A percentile compares a stretch with the other conserved stretches of the same genome.
Conservation (phyloP, 2,329 filamentous ascomycete genomes). For the Cordyceps cicadae region DNA sequence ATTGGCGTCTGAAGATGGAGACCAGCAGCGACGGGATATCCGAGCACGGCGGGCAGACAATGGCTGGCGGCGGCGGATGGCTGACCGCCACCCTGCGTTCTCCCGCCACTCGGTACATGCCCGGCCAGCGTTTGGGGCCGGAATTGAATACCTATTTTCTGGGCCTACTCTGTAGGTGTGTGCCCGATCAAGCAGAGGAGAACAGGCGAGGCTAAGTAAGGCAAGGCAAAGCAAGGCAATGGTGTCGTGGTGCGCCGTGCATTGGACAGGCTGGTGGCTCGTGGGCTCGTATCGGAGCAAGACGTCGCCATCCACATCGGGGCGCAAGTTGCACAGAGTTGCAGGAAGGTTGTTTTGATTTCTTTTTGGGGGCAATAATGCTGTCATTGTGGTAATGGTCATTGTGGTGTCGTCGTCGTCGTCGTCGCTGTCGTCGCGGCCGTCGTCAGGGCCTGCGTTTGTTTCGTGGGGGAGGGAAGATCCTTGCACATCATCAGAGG, state of each 20-base stretch:
- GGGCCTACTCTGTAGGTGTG: no score
- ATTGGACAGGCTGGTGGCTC: background rate
- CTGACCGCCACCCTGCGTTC: background rate
- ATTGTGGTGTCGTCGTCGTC: background rate
- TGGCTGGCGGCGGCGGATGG: background rate
- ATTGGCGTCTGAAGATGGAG: background rate
- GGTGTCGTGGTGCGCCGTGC: background rate
- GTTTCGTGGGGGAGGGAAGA: background rate
- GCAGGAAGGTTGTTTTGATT: background rate
- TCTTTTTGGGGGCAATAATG: background rate
- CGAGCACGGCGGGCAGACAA: background rate
- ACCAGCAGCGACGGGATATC: background rate
- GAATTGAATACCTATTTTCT: no score
- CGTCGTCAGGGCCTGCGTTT: background rate
- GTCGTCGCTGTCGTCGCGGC: background rate
- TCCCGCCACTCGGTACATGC: background rate
- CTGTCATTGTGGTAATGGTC: background rate
- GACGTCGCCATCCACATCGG: background rate
- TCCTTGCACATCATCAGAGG: background rate
- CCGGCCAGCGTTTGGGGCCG: no score
- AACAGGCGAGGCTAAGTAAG: background rate
- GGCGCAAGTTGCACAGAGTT: background rate
- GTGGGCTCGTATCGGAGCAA: slow-evolving; percentile 3
- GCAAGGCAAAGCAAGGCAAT: background rate
- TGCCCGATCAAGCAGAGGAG: background rate